These are phyloP conservation scores for Mycogone perniciosa DNA, from an alignment of 2,329 filamentous ascomycete species.

Conservation along the genomic window DNA sequence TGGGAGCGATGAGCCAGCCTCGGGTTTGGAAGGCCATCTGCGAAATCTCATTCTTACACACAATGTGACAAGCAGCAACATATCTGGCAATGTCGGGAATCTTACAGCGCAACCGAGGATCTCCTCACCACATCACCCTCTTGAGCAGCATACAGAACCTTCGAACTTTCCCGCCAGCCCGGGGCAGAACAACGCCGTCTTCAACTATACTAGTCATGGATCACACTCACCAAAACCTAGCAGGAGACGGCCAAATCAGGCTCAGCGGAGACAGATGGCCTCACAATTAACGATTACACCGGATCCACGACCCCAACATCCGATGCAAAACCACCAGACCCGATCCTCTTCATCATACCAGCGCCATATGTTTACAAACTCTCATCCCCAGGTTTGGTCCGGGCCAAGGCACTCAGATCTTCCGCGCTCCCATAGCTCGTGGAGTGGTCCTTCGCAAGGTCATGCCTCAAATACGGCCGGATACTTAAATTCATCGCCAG, in stretches of 20 bases:
- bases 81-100: neutral
- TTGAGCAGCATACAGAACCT: neutral
- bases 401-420: constrained; percentile 14
- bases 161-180: neutral
- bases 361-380: constrained; percentile 19
- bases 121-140: neutral
- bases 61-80: constrained; percentile 20
- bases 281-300: constrained; percentile 52
- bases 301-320: constrained; percentile 36
- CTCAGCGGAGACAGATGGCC: constrained; percentile 57
- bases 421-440: constrained; percentile 16
- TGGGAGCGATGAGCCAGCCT: neutral
- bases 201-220: neutral
- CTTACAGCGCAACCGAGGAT: neutral
- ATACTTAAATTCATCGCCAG: neutral
- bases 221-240: constrained; percentile 23
- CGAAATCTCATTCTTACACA: constrained; percentile 55
- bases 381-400: constrained; percentile 15
- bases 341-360: constrained; percentile 19
- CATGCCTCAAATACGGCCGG: neutral
- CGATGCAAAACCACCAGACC: constrained; percentile 17
- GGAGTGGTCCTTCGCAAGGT: constrained; percentile 18
- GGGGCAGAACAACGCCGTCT: neutral
- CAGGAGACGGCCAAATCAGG: constrained; percentile 54
- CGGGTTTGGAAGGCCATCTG: constrained; percentile 49